A percentile compares a stretch with the other conserved stretches of the same genome.
phyloP scores from a whole-genome alignment of 148 eudicot species.

The Rhododendron ovatum region DNA sequence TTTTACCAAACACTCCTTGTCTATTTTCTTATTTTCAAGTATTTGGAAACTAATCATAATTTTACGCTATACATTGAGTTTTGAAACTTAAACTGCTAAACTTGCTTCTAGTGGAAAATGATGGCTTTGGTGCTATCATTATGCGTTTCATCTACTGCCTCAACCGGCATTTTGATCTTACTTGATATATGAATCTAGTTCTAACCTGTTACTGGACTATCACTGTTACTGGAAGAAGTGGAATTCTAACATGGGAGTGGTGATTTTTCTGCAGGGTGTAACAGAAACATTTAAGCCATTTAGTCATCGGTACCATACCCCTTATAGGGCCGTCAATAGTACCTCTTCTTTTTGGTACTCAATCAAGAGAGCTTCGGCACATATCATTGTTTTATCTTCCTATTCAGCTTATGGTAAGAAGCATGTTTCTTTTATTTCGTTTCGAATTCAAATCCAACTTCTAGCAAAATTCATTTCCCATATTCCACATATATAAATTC shows the following conservation, averaged over 20 bases:
- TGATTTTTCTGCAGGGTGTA: slow-evolving; percentile 37
- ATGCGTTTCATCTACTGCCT: neutral
- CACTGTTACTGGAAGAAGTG: neutral
- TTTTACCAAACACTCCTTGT: neutral
- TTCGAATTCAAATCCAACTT: neutral
- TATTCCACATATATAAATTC: neutral
- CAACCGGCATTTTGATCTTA: neutral
- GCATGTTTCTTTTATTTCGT: neutral
- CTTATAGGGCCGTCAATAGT: slow-evolving; percentile 38
- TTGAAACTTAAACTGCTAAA: neutral
- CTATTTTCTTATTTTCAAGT: neutral
- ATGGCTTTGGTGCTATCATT: neutral
- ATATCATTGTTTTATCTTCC: slow-evolving; percentile 38
- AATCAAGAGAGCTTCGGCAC: slow-evolving; percentile 41
- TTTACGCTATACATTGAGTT: neutral
- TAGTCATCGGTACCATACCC: slow-evolving; percentile 34
- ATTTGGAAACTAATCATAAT: neutral
- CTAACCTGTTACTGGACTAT: neutral
- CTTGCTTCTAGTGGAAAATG: neutral
- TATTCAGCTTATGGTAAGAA: slow-evolving; percentile 40
- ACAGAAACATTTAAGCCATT: slow-evolving; percentile 42
- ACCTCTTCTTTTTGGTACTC: slow-evolving; percentile 44
- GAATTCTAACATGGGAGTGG: neutral
- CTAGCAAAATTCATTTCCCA: neutral
- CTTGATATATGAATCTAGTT: neutral